Conservation (phyloP, 306 rosid species). For the Psophocarpus tetragonolobus region DNA sequence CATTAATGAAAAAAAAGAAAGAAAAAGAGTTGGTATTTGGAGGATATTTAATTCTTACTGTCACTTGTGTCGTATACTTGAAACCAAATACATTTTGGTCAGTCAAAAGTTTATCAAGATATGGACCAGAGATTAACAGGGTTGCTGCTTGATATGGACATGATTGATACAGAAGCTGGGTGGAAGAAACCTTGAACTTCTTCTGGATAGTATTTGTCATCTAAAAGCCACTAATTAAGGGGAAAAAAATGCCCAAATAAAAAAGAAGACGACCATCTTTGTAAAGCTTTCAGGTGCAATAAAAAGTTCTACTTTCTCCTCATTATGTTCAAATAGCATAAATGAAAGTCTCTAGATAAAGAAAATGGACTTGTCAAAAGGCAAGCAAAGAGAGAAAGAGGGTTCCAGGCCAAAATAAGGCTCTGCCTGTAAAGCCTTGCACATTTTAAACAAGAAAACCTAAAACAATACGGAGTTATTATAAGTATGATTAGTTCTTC, state of each 20-base stretch:
- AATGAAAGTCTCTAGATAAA: slow-evolving; percentile 10
- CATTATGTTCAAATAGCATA: slow-evolving; percentile 27
- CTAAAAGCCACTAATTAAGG: slow-evolving; percentile 73
- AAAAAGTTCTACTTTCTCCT: slow-evolving; percentile 3
- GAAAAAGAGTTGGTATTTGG: background rate
- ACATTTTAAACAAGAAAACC: slow-evolving; percentile 1
- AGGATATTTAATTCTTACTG: slow-evolving; percentile 62
- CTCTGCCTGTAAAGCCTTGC: slow-evolving; percentile 8
- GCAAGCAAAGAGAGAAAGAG: background rate
- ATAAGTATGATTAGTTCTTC: background rate
- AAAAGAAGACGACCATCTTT: slow-evolving; percentile 5
- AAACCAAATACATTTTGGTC: slow-evolving; percentile 77
- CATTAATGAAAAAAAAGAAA: background rate
- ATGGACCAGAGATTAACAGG: slow-evolving; percentile 86
- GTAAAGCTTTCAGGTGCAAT: background rate
- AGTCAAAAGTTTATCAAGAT: slow-evolving; percentile 77
- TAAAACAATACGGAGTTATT: background rate
- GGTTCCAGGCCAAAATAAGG: slow-evolving; percentile 6
- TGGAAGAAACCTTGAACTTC: slow-evolving; percentile 92
- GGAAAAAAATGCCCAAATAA: background rate
- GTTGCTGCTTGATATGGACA: slow-evolving; percentile 88
- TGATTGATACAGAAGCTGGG: slow-evolving; percentile 95
- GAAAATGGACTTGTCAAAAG: slow-evolving; percentile 8
- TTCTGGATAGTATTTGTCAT: slow-evolving; percentile 99
- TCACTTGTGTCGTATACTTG: slow-evolving; percentile 84